These are phyloP conservation scores for Diaporthe sp. DNA, from an alignment of 2,329 filamentous ascomycete genomes.

Conservation along the genomic window DNA sequence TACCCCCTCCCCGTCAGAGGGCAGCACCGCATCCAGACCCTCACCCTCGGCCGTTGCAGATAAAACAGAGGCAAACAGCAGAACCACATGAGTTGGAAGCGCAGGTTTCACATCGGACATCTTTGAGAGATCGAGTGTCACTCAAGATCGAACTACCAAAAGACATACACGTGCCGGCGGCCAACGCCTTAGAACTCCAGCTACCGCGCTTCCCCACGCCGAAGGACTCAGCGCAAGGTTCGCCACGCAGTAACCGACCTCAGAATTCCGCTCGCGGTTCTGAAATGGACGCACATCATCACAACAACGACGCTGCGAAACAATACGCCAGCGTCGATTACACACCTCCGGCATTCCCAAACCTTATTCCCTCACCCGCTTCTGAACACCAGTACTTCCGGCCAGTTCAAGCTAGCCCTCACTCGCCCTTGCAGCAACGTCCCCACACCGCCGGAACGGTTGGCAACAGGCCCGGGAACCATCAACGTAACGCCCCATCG, in stretches of 20 bases:
- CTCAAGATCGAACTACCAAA: constrained; percentile 65
- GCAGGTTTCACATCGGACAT: constrained; percentile 54
- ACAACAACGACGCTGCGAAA: constrained; percentile 50
- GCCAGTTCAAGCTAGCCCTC: constrained; percentile 72
- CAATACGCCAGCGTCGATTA: constrained; percentile 47
- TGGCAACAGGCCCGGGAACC: constrained; percentile 52
- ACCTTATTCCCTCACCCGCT: constrained; percentile 60
- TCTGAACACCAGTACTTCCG: constrained; percentile 72
- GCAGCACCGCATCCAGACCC: constrained; percentile 2
- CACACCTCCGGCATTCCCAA: constrained; percentile 54
- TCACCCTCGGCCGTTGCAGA: constrained; percentile 35
- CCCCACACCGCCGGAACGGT: constrained; percentile 66
- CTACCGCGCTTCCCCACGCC: constrained; percentile 45
- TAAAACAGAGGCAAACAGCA: constrained; percentile 37
- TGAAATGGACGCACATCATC: constrained; percentile 59
- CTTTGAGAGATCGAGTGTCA: constrained; percentile 67
- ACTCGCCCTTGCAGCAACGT: constrained; percentile 73
- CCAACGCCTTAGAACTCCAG: constrained; percentile 52
- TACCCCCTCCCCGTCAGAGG: constrained; percentile 20
- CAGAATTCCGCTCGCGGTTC: constrained; percentile 64
- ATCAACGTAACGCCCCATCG: constrained; percentile 65
- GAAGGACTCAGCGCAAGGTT: constrained; percentile 22
- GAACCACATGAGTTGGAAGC: constrained; percentile 45
- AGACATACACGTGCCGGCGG: constrained; percentile 67
- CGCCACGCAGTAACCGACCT: constrained; percentile 48